Evolutionary conservation across 2,329 filamentous ascomycete species (phyloP), one percentile per base, ranked within the genome.

Genomic region (Fusarium sp.): DNA sequence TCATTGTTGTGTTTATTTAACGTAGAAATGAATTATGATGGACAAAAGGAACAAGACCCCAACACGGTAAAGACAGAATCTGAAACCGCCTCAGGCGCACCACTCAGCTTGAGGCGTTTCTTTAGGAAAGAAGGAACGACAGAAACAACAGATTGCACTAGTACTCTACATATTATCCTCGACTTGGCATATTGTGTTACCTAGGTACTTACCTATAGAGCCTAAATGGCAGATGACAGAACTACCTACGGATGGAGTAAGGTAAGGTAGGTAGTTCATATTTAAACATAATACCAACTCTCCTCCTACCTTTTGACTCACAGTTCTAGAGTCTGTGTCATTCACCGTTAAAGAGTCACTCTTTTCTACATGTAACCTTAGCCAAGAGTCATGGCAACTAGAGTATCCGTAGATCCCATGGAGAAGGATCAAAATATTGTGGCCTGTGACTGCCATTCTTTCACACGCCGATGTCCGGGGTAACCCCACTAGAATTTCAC

Each of bases 391-490:
- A 55, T 55, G 21, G 16, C 25, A 35, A 37, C 35, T 37, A 18
- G 4, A 25, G 33, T 45, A 66, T 46, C 25, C 25, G 19, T 46
- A 29, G 51, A 49, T 63, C 27, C 54, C 42, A 51, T 46, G 19
- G 25, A 45, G 41, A 62, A 46, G 38, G 38, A 44, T 56, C 58
- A 55, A 56, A 54, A 33, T 41, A 37, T 60, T 49, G 38, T 56
- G 44, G 41, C 64, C 38, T 70, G 45, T 56, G 51, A 70, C 54
- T 70, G 33, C 56, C 60, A 60, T 66, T 72, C 48, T 65, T 60
- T 60, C 57, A 63, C 63, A 54, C 73, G 73, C 76, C 76, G 75
- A 76, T 77, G 75, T 77, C 76, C 76, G 76, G 76, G 76, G 76
- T 77, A 77, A 66, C 66, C 63, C 75, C 76, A 76, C 76, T 64